Percentiles rank a stretch among this genome's conserved stretches.
Conservation (phyloP, 768 basidiomycete genomes). For the Coprinopsis cinerea region DNA sequence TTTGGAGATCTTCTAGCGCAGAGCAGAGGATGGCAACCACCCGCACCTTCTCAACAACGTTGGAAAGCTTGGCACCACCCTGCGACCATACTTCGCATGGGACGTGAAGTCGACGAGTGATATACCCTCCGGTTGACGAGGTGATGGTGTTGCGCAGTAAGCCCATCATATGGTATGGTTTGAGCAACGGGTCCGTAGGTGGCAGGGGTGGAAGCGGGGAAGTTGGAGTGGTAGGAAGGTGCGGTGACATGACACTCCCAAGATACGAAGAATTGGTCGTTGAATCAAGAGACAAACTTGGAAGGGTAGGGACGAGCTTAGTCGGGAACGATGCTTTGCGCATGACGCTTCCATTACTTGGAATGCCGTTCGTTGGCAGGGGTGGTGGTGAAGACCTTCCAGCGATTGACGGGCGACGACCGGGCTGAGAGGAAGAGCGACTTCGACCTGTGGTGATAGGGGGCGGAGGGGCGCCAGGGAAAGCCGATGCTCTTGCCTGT, state of each 20-base stretch:
- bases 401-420: constrained; percentile 56
- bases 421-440: constrained; percentile 76
- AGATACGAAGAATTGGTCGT: constrained; percentile 9
- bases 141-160: constrained; percentile 75
- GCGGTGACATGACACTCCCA: constrained; percentile 31
- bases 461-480: constrained; percentile 33
- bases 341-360: constrained; percentile 29
- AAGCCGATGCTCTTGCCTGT: constrained; percentile 27
- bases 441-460: constrained; percentile 38
- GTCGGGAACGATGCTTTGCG: constrained; percentile 63
- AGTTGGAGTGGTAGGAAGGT: constrained; percentile 66
- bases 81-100: constrained; percentile 90
- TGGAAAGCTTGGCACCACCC: constrained; percentile 78
- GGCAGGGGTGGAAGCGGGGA: constrained; percentile 73
- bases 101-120: constrained; percentile 81
- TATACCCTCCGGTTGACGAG: constrained; percentile 77
- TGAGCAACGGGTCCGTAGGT: constrained; percentile 67
- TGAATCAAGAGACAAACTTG: constrained; percentile 31
- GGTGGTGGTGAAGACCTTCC: constrained; percentile 50
- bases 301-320: constrained; percentile 45
- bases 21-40: constrained; percentile 75
- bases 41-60: constrained; percentile 79
- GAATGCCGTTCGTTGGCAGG: constrained; percentile 33
- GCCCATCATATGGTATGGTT: constrained; percentile 89
- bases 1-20: constrained; percentile 75